Evolutionary conservation across 306 rosid genomes (phyloP).

Genomic region (Dryas octopetala): DNA sequence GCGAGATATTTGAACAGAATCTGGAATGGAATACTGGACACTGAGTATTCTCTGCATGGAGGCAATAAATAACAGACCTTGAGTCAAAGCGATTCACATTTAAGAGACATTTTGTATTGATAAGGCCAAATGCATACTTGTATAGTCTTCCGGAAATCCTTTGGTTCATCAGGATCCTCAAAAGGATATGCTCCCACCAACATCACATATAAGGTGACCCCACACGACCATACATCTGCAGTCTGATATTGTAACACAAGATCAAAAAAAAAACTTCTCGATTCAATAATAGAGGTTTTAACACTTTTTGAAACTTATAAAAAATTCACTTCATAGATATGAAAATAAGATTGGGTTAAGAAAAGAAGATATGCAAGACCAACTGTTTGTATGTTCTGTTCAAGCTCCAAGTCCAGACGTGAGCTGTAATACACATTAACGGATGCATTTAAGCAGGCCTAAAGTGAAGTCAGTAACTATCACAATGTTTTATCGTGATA

Average conservation of each 20-base stretch:
- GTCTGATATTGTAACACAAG: conserved; percentile 45
- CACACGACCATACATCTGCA: conserved; percentile 99
- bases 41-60: conserved; percentile 69
- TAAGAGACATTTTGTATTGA: not conserved
- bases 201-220: conserved; percentile 92
- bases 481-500: not conserved
- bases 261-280: conserved; percentile 6
- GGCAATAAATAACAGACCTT: conserved; percentile 29
- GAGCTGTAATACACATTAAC: not conserved
- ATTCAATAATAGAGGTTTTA: not conserved
- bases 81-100: not conserved
- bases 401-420: not conserved
- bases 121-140: conserved; percentile 48
- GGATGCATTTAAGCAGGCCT: not conserved
- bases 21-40: conserved; percentile 87
- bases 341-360: not conserved
- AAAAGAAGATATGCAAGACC: not conserved
- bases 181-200: conserved; percentile 88
- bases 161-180: conserved; percentile 87
- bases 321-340: not conserved
- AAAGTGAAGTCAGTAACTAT: not conserved
- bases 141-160: conserved; percentile 83
- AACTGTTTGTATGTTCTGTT: not conserved
- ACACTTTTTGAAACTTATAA: not conserved
- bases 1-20: conserved; percentile 57